Conservation (phyloP, 148 eudicot species). For the Dysphania ambrosioides region DNA sequence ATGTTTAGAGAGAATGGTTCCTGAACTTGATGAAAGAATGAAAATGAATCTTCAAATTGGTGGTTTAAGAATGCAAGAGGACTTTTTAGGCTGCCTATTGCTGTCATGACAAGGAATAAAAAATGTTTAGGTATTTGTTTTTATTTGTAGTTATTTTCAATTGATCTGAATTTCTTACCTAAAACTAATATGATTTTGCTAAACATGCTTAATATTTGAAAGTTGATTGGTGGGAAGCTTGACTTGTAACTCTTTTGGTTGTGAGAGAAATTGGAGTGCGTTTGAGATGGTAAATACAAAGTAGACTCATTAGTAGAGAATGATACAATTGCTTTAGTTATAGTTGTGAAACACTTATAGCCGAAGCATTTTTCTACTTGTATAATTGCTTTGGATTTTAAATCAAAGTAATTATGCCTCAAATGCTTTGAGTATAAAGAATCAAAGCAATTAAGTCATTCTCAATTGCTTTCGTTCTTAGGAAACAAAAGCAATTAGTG, state of each 20-base stretch:
- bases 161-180: neutral
- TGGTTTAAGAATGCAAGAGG: constrained; percentile 4
- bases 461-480: too few species aligned
- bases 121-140: neutral
- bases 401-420: too few species aligned
- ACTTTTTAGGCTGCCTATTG: neutral
- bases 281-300: constrained; percentile 6
- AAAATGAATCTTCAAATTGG: neutral
- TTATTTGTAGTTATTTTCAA: neutral
- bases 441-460: too few species aligned
- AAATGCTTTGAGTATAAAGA: too few species aligned
- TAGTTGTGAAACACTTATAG: too few species aligned
- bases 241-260: neutral
- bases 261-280: constrained; percentile 11
- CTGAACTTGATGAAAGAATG: neutral
- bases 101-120: neutral
- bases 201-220: neutral
- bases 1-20: constrained; percentile 12
- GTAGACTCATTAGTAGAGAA: too few species aligned
- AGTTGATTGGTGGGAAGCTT: neutral
- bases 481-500: too few species aligned
- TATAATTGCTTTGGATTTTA: too few species aligned
- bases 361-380: too few species aligned
- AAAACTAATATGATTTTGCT: neutral
- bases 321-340: too few species aligned